Base-by-base conservation (phyloP, 495 filamentous ascomycete species). In the Pseudoneurospora amorphoporcata region DNA sequence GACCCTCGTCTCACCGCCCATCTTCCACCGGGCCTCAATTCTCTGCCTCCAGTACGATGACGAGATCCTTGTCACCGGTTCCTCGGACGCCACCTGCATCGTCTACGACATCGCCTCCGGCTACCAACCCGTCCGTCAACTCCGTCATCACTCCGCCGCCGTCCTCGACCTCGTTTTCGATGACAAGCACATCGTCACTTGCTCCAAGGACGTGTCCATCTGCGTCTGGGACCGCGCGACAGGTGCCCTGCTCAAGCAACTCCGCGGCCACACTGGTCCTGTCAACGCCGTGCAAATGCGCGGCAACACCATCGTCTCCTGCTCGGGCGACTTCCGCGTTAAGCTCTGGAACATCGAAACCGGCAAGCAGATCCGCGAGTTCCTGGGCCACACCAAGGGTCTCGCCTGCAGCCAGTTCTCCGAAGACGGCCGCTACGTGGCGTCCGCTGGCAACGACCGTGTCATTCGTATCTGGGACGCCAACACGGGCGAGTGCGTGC, bases 201-300 rank as follows among this genome's bases (percentile, higher is more conserved):
- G 95, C 83, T 97, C 93, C 74, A 98, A 98, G 82, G 95, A 99
- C 82, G 88, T 90, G 47, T 92, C 87, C 14, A 94, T 99, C 78
- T 94, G 92, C 80, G 88, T 98, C 23, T 99, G 95, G 95, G 92
- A 97, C 75, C 92, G 95, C 68, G 81, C 86, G 14, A 95, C 92
- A 1, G 92, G 92, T 58, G 83, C 82, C 4, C 84, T 94, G 29
- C 80, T 95, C 58, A 90, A 90, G 73, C 91, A 90, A 75, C 86
- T 99, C 45, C 85, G 86, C 45, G 95, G 95, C 6, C 95, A 99
- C 81, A 83, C 86, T 0, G 96, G 94, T 1, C 95, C 95, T 3
- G 95, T 99, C 65, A 99, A 99, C 76, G 95, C 95, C 9, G 92
- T 99, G 4, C 94, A 97, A 78, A 86, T 99, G 73, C 92, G 94